Conservation (phyloP, 1,284 basidiomycete genomes). For the Cutaneotrichosporon daszewskae region DNA sequence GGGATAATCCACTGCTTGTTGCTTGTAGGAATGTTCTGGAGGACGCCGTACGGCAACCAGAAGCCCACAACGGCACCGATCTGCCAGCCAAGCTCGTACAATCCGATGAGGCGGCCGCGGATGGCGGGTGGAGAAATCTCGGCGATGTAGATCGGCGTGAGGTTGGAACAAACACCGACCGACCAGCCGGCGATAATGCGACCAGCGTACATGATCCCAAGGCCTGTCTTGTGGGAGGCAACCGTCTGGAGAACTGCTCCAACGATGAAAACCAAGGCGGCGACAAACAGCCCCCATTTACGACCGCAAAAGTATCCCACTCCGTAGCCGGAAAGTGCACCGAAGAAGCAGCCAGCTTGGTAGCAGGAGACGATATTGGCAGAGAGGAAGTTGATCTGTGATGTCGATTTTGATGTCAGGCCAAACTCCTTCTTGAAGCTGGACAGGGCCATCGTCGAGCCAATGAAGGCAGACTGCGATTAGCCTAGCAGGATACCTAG, state of each 20-base stretch:
- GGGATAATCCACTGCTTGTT: slow-evolving; percentile 50
- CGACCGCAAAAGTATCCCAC: slow-evolving; percentile 28
- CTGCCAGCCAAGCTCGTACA: slow-evolving; percentile 51
- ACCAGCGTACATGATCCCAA: slow-evolving; percentile 35
- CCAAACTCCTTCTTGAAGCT: slow-evolving; percentile 33
- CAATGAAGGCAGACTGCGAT: slow-evolving; percentile 30
- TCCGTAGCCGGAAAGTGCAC: slow-evolving; percentile 20
- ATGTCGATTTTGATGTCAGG: slow-evolving; percentile 6
- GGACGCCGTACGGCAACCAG: slow-evolving; percentile 45
- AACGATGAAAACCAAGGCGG: slow-evolving; percentile 38
- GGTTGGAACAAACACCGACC: slow-evolving; percentile 31
- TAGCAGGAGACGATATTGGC: slow-evolving; percentile 54
- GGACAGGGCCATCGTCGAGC: slow-evolving; percentile 26
- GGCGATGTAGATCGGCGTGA: slow-evolving; percentile 43
- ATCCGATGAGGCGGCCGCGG: slow-evolving; percentile 49
- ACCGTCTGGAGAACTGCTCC: slow-evolving; percentile 38
- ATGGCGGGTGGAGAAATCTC: slow-evolving; percentile 48
- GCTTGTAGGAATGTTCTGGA: slow-evolving; percentile 49
- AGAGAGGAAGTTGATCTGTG: slow-evolving; percentile 16
- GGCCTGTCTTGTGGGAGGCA: slow-evolving; percentile 22
- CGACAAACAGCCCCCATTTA: slow-evolving; percentile 25
- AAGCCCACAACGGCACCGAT: slow-evolving; percentile 49
- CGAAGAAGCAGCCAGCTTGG: slow-evolving; percentile 31
- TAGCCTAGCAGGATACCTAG: background rate
- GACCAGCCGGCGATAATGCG: slow-evolving; percentile 38